phyloP scores from a whole-genome alignment of 176 grass and related monocot genomes.

The Avena insularis region DNA sequence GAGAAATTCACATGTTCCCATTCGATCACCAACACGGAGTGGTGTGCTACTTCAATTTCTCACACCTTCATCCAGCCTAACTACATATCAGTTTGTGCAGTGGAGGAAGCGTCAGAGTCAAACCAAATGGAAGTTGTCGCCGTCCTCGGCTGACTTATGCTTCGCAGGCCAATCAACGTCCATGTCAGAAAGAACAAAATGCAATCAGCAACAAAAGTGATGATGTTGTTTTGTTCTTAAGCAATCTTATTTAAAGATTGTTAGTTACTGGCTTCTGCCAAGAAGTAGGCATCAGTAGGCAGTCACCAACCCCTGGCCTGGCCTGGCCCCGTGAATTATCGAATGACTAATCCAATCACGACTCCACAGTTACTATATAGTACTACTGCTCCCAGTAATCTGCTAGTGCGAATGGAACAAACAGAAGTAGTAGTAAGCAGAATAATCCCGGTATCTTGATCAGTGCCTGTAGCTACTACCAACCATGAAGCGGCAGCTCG shows the following conservation, averaged over 20 bases:
- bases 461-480: not conserved
- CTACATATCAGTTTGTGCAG: not conserved
- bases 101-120: constrained; percentile 22
- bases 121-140: constrained; percentile 21
- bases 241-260: constrained; percentile 39
- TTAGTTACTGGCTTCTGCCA: constrained; percentile 37
- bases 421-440: constrained; percentile 13
- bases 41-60: not conserved
- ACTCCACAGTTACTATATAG: not conserved
- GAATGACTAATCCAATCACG: constrained; percentile 20
- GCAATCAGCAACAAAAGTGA: not conserved
- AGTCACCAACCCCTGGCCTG: constrained; percentile 36
- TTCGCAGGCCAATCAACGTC: not conserved
- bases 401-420: not conserved
- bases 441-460: not conserved
- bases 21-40: not conserved
- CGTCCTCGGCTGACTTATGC: constrained; percentile 29
- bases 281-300: constrained; percentile 39
- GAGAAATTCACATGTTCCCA: not conserved
- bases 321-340: not conserved
- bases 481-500: constrained; percentile 44
- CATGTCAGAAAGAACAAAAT: not conserved
- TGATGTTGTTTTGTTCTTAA: not conserved
- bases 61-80: not conserved
- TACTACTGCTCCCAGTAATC: not conserved